Evolutionary conservation across 1,284 basidiomycete species (phyloP).

Genomic region (Naganishia sp.): DNA sequence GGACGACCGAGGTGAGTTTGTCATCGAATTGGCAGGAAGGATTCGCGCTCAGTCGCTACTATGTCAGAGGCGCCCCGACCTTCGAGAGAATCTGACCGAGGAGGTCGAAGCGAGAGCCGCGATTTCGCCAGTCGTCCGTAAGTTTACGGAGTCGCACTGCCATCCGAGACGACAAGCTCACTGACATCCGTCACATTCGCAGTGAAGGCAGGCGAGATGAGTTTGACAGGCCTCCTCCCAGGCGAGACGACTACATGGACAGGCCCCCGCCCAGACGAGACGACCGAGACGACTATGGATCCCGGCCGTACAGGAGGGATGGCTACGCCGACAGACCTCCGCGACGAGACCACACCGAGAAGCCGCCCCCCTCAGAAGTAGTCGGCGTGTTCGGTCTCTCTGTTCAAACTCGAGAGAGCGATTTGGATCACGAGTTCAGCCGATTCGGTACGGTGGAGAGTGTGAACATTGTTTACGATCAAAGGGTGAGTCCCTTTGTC

Average conservation of each 20-base stretch:
- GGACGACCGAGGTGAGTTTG: constrained; percentile 23
- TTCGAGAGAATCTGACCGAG: constrained; percentile 9
- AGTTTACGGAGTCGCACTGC: not conserved
- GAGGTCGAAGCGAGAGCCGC: constrained; percentile 13
- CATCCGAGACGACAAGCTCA: not conserved
- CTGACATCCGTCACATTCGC: not conserved
- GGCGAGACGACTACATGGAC: constrained; percentile 13
- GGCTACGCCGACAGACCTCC: constrained; percentile 2
- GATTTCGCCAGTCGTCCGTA: constrained; percentile 14
- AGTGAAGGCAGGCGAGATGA: constrained; percentile 8
- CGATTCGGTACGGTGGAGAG: constrained; percentile 90
- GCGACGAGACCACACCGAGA: constrained; percentile 24
- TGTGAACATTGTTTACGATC: constrained; percentile 97
- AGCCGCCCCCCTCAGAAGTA: constrained; percentile 80
- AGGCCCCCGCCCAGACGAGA: constrained; percentile 11
- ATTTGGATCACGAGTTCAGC: constrained; percentile 90
- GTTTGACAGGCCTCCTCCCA: constrained; percentile 10
- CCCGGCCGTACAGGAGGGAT: constrained; percentile 3
- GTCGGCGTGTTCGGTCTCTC: constrained; percentile 95
- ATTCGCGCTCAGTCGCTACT: not conserved
- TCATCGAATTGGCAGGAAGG: not conserved
- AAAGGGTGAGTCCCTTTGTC: constrained; percentile 66
- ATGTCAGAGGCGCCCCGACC: not conserved
- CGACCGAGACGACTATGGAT: constrained; percentile 12
- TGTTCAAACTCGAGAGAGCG: constrained; percentile 89